A percentile compares a stretch with the other conserved stretches of the same genome.
These are phyloP conservation scores for Madurella mycetomatis DNA, from an alignment of 2,329 filamentous ascomycete genomes.

Conservation along the genomic window DNA sequence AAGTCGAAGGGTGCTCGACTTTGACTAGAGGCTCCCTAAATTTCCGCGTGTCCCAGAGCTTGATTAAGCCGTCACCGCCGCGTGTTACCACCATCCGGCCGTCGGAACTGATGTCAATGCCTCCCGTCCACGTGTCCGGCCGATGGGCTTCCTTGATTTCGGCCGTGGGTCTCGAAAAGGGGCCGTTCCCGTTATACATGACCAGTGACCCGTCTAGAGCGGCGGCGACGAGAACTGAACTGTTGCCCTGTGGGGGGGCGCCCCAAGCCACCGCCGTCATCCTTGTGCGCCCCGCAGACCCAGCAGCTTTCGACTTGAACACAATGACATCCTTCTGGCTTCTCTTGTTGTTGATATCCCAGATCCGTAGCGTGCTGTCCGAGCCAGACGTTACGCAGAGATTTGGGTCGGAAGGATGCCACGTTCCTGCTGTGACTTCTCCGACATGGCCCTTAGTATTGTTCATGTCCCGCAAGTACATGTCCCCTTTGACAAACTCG, in stretches of 20 bases:
- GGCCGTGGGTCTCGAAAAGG: slow-evolving; percentile 73
- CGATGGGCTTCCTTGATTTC: slow-evolving; percentile 82
- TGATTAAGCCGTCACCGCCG: slow-evolving; percentile 88
- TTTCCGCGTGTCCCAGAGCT: slow-evolving; percentile 94
- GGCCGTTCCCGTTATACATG: slow-evolving; percentile 88
- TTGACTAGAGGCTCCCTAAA: slow-evolving; percentile 86
- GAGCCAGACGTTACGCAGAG: slow-evolving; percentile 86
- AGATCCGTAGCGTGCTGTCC: slow-evolving; percentile 92
- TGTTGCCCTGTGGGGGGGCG: slow-evolving; percentile 67
- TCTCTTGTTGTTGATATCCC: slow-evolving; percentile 90
- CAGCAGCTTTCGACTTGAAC: slow-evolving; percentile 87
- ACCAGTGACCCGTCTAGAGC: slow-evolving; percentile 85
- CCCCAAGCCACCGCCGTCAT: slow-evolving; percentile 95
- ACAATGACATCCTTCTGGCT: slow-evolving; percentile 91
- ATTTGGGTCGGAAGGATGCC: slow-evolving; percentile 84
- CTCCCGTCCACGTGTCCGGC: slow-evolving; percentile 83
- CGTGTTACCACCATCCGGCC: slow-evolving; percentile 86
- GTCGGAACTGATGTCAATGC: slow-evolving; percentile 84
- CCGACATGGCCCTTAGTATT: slow-evolving; percentile 96
- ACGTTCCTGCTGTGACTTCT: slow-evolving; percentile 82
- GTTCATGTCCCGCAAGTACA: slow-evolving; percentile 96
- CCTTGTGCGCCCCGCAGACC: slow-evolving; percentile 81
- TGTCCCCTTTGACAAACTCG: slow-evolving; percentile 95
- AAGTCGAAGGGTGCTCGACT: slow-evolving; percentile 74
- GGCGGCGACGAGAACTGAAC: slow-evolving; percentile 72